phyloP scores from a whole-genome alignment of 2,329 filamentous ascomycete species.

The Colletotrichum sp. region DNA sequence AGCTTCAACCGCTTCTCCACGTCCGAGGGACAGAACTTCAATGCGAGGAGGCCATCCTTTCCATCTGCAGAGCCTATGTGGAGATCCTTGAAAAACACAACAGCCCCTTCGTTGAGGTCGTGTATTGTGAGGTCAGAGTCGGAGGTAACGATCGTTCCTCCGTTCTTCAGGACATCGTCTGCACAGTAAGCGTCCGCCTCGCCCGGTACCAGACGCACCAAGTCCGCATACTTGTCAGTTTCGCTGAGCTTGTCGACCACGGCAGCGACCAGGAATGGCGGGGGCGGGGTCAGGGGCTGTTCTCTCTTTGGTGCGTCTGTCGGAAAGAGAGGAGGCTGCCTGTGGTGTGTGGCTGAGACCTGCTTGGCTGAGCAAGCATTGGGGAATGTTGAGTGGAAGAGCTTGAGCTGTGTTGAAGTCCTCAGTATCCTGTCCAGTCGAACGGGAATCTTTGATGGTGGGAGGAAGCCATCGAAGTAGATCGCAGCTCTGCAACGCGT shows the following conservation, averaged over 20 bases:
- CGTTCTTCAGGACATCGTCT: slow-evolving; percentile 57
- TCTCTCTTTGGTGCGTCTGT: slow-evolving; percentile 28
- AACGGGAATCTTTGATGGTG: slow-evolving; percentile 66
- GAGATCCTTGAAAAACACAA: slow-evolving; percentile 74
- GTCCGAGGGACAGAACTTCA: slow-evolving; percentile 34
- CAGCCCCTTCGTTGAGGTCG: slow-evolving; percentile 68
- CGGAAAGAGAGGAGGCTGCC: slow-evolving; percentile 27
- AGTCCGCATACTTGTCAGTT: slow-evolving; percentile 43
- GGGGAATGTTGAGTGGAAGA: slow-evolving; percentile 42
- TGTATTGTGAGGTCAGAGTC: slow-evolving; percentile 88
- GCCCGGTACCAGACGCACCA: slow-evolving; percentile 71
- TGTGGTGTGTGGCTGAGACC: slow-evolving; percentile 1
- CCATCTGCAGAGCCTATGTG: slow-evolving; percentile 33
- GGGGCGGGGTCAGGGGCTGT: slow-evolving; percentile 53
- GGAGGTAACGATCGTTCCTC: slow-evolving; percentile 72
- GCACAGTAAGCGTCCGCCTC: slow-evolving; percentile 89
- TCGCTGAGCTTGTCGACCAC: slow-evolving; percentile 72
- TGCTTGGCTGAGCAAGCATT: slow-evolving; percentile 30
- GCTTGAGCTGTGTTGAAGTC: slow-evolving; percentile 59
- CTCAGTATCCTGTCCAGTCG: slow-evolving; percentile 66
- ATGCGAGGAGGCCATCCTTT: slow-evolving; percentile 10
- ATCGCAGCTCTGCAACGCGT: slow-evolving; percentile 62
- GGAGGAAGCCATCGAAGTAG: slow-evolving; percentile 87
- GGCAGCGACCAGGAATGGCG: slow-evolving; percentile 77
- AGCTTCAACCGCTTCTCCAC: slow-evolving; percentile 51